Evolutionary conservation across 1,284 basidiomycete species (phyloP).

Genomic region (Neolentinus lepideus): DNA sequence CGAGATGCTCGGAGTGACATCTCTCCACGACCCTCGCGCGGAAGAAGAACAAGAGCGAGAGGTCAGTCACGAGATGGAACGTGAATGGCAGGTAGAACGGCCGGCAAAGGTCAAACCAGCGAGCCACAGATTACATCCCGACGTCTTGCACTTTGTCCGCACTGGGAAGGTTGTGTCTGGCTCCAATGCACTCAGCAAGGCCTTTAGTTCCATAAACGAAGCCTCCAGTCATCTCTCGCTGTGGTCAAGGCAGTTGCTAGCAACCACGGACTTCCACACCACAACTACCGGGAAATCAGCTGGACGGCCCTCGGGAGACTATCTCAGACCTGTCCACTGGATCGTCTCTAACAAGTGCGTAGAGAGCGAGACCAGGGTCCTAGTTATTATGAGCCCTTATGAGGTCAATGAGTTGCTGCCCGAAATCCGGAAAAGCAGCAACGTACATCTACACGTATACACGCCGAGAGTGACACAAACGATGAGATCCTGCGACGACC

Average conservation of each 20-base stretch:
- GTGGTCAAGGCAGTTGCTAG: not conserved
- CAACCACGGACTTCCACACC: not conserved
- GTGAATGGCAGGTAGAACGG: constrained; percentile 29
- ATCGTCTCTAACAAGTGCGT: constrained; percentile 24
- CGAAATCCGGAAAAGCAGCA: constrained; percentile 22
- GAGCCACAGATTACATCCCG: constrained; percentile 16
- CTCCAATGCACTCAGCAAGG: constrained; percentile 8
- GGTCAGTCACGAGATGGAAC: constrained; percentile 34
- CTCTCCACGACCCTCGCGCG: constrained; percentile 14
- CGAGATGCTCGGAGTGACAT: constrained; percentile 19
- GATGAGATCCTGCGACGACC: constrained; percentile 31
- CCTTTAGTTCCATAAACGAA: constrained; percentile 10
- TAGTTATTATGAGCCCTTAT: constrained; percentile 36
- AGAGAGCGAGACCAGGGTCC: constrained; percentile 2
- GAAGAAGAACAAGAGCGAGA: constrained; percentile 48
- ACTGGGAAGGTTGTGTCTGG: constrained; percentile 14
- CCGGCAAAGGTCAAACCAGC: constrained; percentile 21
- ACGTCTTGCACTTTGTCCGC: constrained; percentile 21
- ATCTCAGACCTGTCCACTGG: constrained; percentile 37
- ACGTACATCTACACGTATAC: constrained; percentile 35
- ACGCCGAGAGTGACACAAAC: constrained; percentile 26
- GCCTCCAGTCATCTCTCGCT: not conserved
- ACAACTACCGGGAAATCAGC: not conserved
- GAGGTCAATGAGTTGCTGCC: constrained; percentile 35
- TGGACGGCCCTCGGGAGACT: constrained; percentile 16